Evolutionary conservation across 176 grass and related monocot species (phyloP).

Genomic region (Luzula sylvatica): DNA sequence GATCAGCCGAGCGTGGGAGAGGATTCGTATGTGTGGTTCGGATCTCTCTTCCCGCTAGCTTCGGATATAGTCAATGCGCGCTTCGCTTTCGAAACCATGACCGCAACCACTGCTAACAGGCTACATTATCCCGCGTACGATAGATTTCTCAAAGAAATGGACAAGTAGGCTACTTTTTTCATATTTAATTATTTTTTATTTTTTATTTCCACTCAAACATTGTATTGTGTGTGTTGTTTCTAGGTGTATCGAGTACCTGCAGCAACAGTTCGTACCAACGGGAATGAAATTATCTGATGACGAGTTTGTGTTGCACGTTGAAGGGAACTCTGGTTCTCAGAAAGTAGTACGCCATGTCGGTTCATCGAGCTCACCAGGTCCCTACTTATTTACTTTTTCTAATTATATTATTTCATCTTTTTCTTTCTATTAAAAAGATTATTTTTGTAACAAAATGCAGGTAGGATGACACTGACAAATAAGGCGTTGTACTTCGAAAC

Average conservation of each 20-base stretch:
- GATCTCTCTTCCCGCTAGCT: conserved; percentile 63
- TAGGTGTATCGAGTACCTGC: conserved; percentile 54
- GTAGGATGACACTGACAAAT: conserved; percentile 75
- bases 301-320: conserved; percentile 76
- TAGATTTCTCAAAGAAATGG: conserved; percentile 85
- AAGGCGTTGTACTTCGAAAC: conserved; percentile 82
- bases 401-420: neutral
- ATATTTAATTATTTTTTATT: neutral
- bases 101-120: conserved; percentile 45
- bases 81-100: conserved; percentile 86
- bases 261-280: conserved; percentile 48
- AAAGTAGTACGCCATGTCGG: conserved; percentile 74
- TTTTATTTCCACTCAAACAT: neutral
- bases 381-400: conserved; percentile 2
- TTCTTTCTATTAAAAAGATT: neutral
- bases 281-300: conserved; percentile 54
- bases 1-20: conserved; percentile 69
- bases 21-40: conserved; percentile 81
- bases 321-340: conserved; percentile 57
- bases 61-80: conserved; percentile 77
- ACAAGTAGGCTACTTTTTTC: conserved; percentile 38
- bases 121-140: conserved; percentile 94
- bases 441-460: conserved; percentile 21
- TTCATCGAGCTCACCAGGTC: conserved; percentile 68
- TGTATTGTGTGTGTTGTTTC: neutral